A percentile compares a stretch with the other conserved stretches of the same genome.
These are phyloP conservation scores for Babesia sp. DNA, from an alignment of 169 alveolate species.

Conservation along the genomic window DNA sequence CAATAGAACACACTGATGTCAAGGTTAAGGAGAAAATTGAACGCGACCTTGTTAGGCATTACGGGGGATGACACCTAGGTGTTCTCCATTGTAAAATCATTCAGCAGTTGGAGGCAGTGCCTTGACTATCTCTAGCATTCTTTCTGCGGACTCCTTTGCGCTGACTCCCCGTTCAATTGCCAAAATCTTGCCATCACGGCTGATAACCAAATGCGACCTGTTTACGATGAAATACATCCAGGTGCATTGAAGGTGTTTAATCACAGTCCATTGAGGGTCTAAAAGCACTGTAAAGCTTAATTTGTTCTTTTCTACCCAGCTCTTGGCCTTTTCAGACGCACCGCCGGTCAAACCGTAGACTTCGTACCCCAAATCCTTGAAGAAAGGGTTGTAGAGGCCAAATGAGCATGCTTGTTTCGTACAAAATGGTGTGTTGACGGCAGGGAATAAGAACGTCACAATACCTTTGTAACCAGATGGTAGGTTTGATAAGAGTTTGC, in stretches of 20 bases:
- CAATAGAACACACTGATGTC: constrained; percentile 1
- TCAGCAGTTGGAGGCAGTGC: neutral
- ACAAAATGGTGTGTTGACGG: constrained; percentile 76
- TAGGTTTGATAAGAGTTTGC: constrained; percentile 38
- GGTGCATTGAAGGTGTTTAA: constrained; percentile 64
- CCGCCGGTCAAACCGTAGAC: constrained; percentile 69
- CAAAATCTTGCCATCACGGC: constrained; percentile 59
- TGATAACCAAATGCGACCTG: constrained; percentile 70
- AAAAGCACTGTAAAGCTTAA: constrained; percentile 62
- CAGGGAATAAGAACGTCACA: constrained; percentile 72
- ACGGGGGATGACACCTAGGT: constrained; percentile 4
- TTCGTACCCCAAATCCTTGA: constrained; percentile 65
- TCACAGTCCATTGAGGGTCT: constrained; percentile 63
- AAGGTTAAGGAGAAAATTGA: constrained; percentile 39
- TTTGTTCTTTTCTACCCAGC: constrained; percentile 67
- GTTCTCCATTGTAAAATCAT: neutral
- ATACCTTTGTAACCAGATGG: constrained; percentile 68
- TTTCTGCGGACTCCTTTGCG: constrained; percentile 38
- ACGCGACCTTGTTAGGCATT: constrained; percentile 48
- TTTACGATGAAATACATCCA: constrained; percentile 34
- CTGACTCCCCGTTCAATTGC: constrained; percentile 72
- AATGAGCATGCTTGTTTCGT: constrained; percentile 75
- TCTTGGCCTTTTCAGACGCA: constrained; percentile 38
- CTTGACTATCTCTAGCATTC: constrained; percentile 21
- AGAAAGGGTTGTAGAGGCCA: constrained; percentile 34